Evolutionary conservation across 148 eudicot genomes (phyloP).

Genomic region (Silene conica): DNA sequence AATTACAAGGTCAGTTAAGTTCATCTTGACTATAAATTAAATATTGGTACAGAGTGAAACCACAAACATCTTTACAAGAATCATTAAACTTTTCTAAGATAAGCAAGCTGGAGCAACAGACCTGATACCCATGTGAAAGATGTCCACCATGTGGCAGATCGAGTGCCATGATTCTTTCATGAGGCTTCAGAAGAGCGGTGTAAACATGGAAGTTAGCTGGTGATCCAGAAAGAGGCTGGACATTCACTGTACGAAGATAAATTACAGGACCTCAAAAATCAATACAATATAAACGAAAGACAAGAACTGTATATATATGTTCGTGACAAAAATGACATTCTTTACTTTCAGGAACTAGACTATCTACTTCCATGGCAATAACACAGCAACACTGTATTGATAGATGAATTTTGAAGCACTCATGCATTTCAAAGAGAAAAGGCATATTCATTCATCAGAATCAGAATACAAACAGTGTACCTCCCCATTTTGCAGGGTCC

Average conservation of each 20-base stretch:
- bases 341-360: not conserved
- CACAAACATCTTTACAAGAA: not conserved
- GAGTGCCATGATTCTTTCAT: slow-evolving; percentile 99
- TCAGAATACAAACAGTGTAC: slow-evolving; percentile 23
- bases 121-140: slow-evolving; percentile 99
- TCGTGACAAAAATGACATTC: not conserved
- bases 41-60: not conserved
- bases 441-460: not conserved
- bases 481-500: slow-evolving; percentile 99
- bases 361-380: slow-evolving; percentile 2
- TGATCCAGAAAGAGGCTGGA: slow-evolving; percentile 96
- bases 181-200: slow-evolving; percentile 92
- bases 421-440: not conserved
- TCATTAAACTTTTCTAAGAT: not conserved
- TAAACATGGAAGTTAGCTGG: slow-evolving; percentile 96
- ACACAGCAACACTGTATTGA: not conserved
- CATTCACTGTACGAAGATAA: slow-evolving; percentile 66
- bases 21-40: not conserved
- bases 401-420: not conserved
- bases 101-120: slow-evolving; percentile 21
- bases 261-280: slow-evolving; percentile 5
- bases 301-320: not conserved
- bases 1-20: not conserved
- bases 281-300: not conserved
- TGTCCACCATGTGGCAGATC: slow-evolving; percentile 99